These are phyloP conservation scores for Patellaria atrata DNA, from an alignment of 495 filamentous ascomycete species.

Conservation along the genomic window DNA sequence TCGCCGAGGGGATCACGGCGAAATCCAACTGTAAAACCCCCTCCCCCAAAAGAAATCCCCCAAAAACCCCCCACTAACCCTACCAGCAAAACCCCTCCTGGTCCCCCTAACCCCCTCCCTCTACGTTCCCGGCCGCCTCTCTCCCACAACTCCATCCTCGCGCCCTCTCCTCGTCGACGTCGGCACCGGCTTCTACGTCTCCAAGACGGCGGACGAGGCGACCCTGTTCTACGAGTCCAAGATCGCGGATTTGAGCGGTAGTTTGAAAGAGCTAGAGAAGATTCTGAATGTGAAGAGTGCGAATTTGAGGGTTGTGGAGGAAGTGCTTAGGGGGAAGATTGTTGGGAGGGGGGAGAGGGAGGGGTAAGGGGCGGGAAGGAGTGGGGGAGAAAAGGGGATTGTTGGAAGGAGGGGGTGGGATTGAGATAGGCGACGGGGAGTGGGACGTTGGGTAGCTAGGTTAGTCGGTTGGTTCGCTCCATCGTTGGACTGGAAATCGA, in stretches of 20 bases:
- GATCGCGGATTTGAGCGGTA: conserved; percentile 61
- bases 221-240: conserved; percentile 74
- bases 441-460: too few relatives aligned
- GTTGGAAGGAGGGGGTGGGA: too few relatives aligned
- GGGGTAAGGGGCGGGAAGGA: not conserved
- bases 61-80: conserved; percentile 6
- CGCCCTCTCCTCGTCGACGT: conserved; percentile 95
- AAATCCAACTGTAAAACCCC: conserved; percentile 19
- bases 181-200: conserved; percentile 91
- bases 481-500: too few relatives aligned
- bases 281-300: conserved; percentile 74
- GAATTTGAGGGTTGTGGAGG: conserved; percentile 75
- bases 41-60: too few relatives aligned
- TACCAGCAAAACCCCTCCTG: conserved; percentile 50
- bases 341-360: conserved; percentile 6
- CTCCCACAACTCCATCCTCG: conserved; percentile 57
- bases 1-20: conserved; percentile 28
- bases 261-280: conserved; percentile 71
- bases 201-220: conserved; percentile 74
- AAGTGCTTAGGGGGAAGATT: conserved; percentile 44
- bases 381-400: not conserved
- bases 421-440: too few relatives aligned
- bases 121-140: conserved; percentile 74
- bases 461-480: too few relatives aligned
- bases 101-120: conserved; percentile 86